These are phyloP conservation scores for Huntiella omanensis DNA, from an alignment of 2,329 filamentous ascomycete genomes.

Conservation along the genomic window DNA sequence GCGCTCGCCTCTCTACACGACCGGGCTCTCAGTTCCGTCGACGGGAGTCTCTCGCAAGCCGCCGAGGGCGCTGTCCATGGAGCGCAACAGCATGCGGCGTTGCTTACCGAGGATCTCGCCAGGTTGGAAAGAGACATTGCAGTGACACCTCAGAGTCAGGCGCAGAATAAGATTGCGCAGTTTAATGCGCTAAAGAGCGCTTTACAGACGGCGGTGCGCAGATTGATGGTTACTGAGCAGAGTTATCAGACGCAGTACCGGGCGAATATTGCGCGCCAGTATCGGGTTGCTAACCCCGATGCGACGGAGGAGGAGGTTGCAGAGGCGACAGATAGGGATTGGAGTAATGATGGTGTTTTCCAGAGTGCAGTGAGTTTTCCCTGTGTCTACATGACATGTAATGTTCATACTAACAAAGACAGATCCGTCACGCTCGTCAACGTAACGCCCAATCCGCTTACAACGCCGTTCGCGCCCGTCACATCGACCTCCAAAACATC, in stretches of 20 bases:
- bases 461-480: constrained; percentile 60
- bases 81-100: constrained; percentile 54
- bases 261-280: constrained; percentile 64
- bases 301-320: constrained; percentile 55
- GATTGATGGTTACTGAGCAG: constrained; percentile 53
- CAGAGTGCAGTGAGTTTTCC: constrained; percentile 50
- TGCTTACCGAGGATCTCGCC: constrained; percentile 64
- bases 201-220: constrained; percentile 52
- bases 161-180: constrained; percentile 54
- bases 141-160: constrained; percentile 16
- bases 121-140: constrained; percentile 49
- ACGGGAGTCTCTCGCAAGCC: constrained; percentile 30
- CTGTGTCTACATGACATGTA: constrained; percentile 2
- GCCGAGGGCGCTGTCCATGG: constrained; percentile 50
- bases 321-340: constrained; percentile 49
- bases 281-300: constrained; percentile 63
- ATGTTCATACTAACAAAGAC: too few relatives aligned
- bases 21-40: constrained; percentile 48
- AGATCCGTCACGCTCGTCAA: constrained; percentile 7
- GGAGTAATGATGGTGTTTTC: constrained; percentile 65
- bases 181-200: constrained; percentile 49
- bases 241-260: constrained; percentile 53
- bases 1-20: constrained; percentile 53
- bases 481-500: constrained; percentile 68
- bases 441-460: constrained; percentile 28